Percentiles rank a stretch among this genome's conserved stretches.
phyloP scores from a whole-genome alignment of 352 stramenopile species.

The Pythium aristosporum region DNA sequence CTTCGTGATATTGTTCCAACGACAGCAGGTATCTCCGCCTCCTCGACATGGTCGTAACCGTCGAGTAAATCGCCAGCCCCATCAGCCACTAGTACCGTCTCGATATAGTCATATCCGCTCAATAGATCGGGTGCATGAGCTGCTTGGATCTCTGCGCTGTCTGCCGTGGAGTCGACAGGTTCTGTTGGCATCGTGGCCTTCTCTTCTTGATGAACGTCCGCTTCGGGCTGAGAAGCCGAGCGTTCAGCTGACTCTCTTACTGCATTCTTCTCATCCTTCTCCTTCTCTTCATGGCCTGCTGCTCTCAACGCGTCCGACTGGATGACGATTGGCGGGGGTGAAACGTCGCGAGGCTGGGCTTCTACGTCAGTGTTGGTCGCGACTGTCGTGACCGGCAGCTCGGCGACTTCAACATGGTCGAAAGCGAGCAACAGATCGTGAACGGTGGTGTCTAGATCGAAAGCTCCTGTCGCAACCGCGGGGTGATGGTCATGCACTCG shows the following conservation, averaged over 20 bases:
- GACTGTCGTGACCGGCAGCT: constrained; percentile 5
- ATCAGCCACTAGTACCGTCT: constrained; percentile 13
- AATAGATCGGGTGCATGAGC: constrained; percentile 27
- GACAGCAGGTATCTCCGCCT: not conserved
- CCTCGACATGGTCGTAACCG: constrained; percentile 19
- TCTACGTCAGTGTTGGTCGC: not conserved
- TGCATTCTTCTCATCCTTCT: not conserved
- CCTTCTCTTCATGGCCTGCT: not conserved
- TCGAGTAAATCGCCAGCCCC: not conserved
- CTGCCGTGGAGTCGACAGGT: not conserved
- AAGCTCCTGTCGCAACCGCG: not conserved
- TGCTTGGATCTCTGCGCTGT: not conserved
- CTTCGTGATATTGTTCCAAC: not conserved
- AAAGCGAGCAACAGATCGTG: constrained; percentile 15
- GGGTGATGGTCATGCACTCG: not conserved
- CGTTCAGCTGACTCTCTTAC: not conserved
- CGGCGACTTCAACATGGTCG: constrained; percentile 15
- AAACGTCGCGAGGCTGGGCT: not conserved
- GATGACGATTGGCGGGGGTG: not conserved
- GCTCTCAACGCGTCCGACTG: not conserved
- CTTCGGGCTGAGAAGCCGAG: not conserved
- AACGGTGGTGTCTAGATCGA: not conserved
- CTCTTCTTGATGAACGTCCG: not conserved
- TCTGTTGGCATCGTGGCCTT: not conserved
- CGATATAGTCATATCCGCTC: constrained; percentile 36